Base-by-base conservation (phyloP, 2,329 filamentous ascomycete species). In the Fusarium sp. region DNA sequence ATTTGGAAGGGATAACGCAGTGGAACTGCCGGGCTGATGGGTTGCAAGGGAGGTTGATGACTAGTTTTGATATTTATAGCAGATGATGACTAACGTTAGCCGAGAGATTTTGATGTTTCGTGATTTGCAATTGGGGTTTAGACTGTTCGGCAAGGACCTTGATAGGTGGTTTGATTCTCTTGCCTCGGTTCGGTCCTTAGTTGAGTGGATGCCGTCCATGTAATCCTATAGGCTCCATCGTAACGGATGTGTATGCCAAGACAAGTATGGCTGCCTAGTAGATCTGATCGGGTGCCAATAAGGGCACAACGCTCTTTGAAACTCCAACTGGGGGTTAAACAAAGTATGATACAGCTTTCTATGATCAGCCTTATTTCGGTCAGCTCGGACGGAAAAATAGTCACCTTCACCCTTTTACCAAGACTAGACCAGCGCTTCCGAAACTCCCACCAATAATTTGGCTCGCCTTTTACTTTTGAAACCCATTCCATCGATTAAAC, bases 401-500 rank as follows among this genome's bases (percentile, higher is more conserved):
- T 27, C 24, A 27, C 24, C 24, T 27, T 27, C 24, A 27, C 24
- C 24, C 24, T 6, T 27, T 27, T 27, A 27, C 24, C 24, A 27
- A 27, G 24, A 27, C 24, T 27, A 27, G 24, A 27, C 24, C 24
- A 27, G 24, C 24, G 24, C 24, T 27, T 18, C 22, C 8, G 43
- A 52, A 52, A 5, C 27, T 20, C 13, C 24, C 24, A n/a, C 48
- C 48, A 52, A 5, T 13, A 31, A 9, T 8, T 3, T 16, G 18
- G 11, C 45, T 24, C 6, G 14, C 10, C 7, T 31, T 31, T 24
- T 1, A 11, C 52, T 37, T 41, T 58, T 43, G 20, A 39, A 43
- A 54, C 14, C 69, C 63, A 2, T 64, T 24, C 52, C 63, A 71
- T 8, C 67, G 52, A 24, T 67, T 6, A 59, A 71, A 71, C 10